Evolutionary conservation across 805 yeast species (phyloP).

Genomic region (Lachancea nothofagi): DNA sequence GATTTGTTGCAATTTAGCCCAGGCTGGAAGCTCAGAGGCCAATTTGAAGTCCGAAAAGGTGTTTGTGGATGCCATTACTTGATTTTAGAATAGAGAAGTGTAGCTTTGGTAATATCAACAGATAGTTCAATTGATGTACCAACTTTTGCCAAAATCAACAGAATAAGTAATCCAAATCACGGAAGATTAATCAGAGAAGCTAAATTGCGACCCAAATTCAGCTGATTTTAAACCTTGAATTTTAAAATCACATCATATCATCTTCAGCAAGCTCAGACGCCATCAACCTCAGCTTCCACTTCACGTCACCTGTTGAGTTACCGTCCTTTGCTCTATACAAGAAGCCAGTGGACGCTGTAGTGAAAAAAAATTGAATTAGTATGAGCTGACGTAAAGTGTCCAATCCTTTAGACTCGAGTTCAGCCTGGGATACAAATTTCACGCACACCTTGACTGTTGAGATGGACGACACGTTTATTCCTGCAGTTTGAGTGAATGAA

Average conservation of each 20-base stretch:
- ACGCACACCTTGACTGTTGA: too few relatives aligned
- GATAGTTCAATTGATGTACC: too few relatives aligned
- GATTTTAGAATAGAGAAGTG: not conserved
- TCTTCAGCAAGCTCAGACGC: not conserved
- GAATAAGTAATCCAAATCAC: not conserved
- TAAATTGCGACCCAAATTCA: conserved; percentile 1
- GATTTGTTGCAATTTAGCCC: conserved; percentile 69
- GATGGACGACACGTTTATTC: too few relatives aligned
- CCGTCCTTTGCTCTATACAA: conserved; percentile 1
- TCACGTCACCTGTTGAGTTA: conserved; percentile 9
- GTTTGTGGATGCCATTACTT: conserved; percentile 14
- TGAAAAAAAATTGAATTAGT: not conserved
- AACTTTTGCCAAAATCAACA: too few relatives aligned
- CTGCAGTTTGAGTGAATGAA: too few relatives aligned
- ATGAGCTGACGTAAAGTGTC: not conserved
- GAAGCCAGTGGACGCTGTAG: conserved; percentile 5
- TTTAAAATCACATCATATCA: too few relatives aligned
- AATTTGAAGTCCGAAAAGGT: conserved; percentile 48
- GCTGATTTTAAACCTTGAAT: conserved; percentile 3
- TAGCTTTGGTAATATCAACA: too few relatives aligned
- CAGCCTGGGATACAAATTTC: too few relatives aligned
- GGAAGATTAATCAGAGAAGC: too few relatives aligned
- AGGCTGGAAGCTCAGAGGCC: conserved; percentile 73
- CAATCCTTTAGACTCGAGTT: too few relatives aligned
- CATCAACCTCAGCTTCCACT: conserved; percentile 6